Base-by-base conservation (phyloP, 345 rosid species). In the Fremontodendron californicum region DNA sequence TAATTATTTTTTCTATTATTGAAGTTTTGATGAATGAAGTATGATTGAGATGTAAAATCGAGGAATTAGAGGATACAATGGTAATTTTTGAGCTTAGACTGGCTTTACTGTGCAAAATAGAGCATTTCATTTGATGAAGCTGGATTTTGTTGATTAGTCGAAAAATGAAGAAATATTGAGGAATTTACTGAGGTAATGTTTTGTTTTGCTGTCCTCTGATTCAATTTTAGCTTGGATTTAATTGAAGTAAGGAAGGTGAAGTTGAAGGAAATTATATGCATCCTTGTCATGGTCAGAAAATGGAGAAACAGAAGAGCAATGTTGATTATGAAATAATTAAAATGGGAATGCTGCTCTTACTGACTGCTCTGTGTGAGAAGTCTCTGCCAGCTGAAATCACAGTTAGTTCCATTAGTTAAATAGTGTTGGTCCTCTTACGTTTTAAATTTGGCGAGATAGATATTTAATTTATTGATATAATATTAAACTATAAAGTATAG, bases 1-100 rank as follows among this genome's bases (percentile, higher is more conserved):
- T 77, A 55, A 73, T 80, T 66, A 0, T 10, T 57, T 16, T 46
- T 60, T 31, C 31, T 25, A 58, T 73, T 79, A 64, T 11, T 62
- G 76, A 63, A 19, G 64, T 81, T 81, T 78, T 33, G 79, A 73
- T 48, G 27, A 75, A 74, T 78, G 80, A 86, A 84, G 82, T 86
- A 75, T 75, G 84, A 71, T 88, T 87, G 65, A 45, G 68, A 76
- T 76, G 69, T 61, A 43, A 68, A 77, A 43, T 79, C 67, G 80
- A 75, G 45, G 60, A 65, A 84, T 77, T 85, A 55, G 81, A 79
- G 60, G 74, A 73, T 78, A 77, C 52, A 74, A 62, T 76, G 76
- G 81, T 75, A 54, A 40, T 35, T 39, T 75, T 66, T 72, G 0
- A 69, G 77, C 39, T 80, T 40, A 69, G 60, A 57, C 48, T 64